Conservation (phyloP, 306 rosid genomes). For the Erythrophleum fordii region DNA sequence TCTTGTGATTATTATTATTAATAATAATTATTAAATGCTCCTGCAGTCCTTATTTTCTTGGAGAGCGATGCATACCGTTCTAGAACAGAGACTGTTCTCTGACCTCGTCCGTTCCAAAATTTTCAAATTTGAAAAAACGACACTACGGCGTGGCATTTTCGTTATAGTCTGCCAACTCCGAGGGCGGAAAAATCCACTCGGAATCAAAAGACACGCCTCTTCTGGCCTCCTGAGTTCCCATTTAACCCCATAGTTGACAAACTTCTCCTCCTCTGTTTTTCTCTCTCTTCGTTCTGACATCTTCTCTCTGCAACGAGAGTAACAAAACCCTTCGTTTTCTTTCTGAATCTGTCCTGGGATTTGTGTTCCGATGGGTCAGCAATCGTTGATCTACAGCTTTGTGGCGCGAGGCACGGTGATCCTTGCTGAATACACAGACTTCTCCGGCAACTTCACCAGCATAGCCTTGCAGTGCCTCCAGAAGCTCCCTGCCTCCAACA, state of each 20-base stretch:
- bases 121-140: conserved; percentile 8
- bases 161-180: neutral
- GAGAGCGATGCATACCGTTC: neutral
- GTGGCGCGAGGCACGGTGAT: conserved; percentile 53
- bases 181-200: neutral
- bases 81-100: neutral
- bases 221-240: neutral
- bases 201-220: neutral
- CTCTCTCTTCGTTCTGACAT: neutral
- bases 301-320: neutral
- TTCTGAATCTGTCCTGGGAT: neutral
- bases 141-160: neutral
- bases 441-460: conserved; percentile 54
- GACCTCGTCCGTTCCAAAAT: neutral
- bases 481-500: conserved; percentile 54
- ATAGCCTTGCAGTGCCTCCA: conserved; percentile 60
- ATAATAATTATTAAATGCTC: too few relatives aligned
- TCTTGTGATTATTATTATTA: too few relatives aligned
- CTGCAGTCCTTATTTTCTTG: neutral
- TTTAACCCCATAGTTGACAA: neutral
- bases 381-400: conserved; percentile 55
- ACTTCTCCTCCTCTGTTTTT: neutral
- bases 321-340: neutral
- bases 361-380: conserved; percentile 45
- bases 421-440: conserved; percentile 56